Conservation (phyloP, 2,329 filamentous ascomycete species). For the Colletotrichum incanum region DNA sequence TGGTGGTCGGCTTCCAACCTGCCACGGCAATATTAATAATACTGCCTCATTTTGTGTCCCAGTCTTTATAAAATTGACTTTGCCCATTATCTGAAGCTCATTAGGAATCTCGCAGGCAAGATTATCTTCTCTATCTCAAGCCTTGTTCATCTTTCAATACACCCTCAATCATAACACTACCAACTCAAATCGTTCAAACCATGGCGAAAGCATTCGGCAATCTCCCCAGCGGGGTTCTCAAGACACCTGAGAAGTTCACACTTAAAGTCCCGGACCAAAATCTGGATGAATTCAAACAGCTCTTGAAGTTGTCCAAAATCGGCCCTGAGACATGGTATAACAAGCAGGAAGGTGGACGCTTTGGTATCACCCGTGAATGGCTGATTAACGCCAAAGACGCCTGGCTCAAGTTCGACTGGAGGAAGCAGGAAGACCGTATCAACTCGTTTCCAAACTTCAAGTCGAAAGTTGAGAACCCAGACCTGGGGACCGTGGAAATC, state of each 20-base stretch:
- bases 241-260: conserved; percentile 53
- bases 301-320: conserved; percentile 64
- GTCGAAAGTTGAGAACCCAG: conserved; percentile 55
- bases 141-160: neutral
- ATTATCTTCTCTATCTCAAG: neutral
- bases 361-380: conserved; percentile 64
- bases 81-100: neutral
- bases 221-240: conserved; percentile 13
- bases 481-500: conserved; percentile 55
- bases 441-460: conserved; percentile 67
- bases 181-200: neutral
- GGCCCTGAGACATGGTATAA: conserved; percentile 66
- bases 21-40: too few species aligned
- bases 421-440: conserved; percentile 53
- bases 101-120: neutral
- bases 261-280: conserved; percentile 59
- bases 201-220: conserved; percentile 35
- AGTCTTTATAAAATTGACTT: too few species aligned
- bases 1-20: neutral
- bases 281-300: conserved; percentile 60
- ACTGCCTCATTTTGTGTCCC: neutral
- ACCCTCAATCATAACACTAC: neutral
- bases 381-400: conserved; percentile 56
- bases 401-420: conserved; percentile 67
- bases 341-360: conserved; percentile 56